Conservation (phyloP, 768 basidiomycete genomes). For the Mycena capillaripes region DNA sequence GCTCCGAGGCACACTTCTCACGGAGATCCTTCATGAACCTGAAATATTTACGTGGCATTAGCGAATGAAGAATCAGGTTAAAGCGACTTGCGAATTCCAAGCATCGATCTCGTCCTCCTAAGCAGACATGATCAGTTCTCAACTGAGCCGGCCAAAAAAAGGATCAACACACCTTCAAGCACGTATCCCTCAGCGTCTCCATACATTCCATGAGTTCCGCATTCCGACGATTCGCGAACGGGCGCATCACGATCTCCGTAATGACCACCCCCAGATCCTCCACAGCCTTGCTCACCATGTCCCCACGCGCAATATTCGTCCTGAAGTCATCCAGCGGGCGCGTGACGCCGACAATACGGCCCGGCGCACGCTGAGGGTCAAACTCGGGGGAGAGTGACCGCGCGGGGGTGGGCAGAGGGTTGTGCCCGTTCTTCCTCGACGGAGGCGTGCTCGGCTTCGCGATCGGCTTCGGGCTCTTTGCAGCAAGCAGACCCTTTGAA, state of each 20-base stretch:
- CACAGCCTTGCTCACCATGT: conserved; percentile 88
- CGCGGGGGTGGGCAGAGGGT: conserved; percentile 66
- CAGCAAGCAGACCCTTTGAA: conserved; percentile 33
- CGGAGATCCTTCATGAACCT: conserved; percentile 78
- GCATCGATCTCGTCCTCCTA: conserved; percentile 88
- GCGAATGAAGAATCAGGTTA: neutral
- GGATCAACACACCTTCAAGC: conserved; percentile 67
- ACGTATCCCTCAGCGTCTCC: conserved; percentile 73
- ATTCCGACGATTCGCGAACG: conserved; percentile 78
- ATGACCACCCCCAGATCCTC: conserved; percentile 83
- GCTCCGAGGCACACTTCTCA: conserved; percentile 63
- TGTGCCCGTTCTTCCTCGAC: conserved; percentile 22
- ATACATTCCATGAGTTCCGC: conserved; percentile 84
- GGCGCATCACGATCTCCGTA: conserved; percentile 74
- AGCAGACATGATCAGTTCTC: neutral
- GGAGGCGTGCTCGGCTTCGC: conserved; percentile 27
- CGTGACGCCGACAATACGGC: conserved; percentile 82
- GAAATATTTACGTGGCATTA: conserved; percentile 5
- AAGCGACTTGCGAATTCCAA: conserved; percentile 78
- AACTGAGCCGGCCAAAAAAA: neutral
- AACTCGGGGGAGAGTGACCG: conserved; percentile 60
- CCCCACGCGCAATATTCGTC: conserved; percentile 77
- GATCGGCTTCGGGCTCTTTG: neutral
- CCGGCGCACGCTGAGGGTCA: conserved; percentile 70
- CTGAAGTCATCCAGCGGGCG: conserved; percentile 85